These are phyloP conservation scores for Neocatenulostroma microsporum DNA, from an alignment of 2,329 filamentous ascomycete genomes.

Conservation along the genomic window DNA sequence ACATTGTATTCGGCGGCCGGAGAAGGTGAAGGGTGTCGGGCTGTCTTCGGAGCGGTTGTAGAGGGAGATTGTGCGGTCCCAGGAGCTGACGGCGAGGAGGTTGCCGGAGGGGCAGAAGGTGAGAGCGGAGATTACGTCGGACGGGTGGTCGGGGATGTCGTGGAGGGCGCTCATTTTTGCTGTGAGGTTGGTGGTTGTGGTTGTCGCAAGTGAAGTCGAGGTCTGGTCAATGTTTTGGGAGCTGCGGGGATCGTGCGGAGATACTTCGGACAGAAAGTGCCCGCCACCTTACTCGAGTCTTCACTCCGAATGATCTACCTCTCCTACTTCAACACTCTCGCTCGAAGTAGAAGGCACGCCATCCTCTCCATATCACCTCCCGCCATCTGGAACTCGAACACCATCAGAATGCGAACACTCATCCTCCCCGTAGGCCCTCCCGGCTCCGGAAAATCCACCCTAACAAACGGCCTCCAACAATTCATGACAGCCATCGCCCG, in stretches of 20 bases:
- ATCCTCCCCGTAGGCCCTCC: slow-evolving; percentile 60
- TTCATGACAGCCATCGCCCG: slow-evolving; percentile 94
- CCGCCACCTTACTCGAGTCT: no score
- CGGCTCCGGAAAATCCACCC: slow-evolving; percentile 92
- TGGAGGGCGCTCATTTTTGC: slow-evolving; percentile 5
- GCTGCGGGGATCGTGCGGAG: no score
- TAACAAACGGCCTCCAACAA: slow-evolving; percentile 98
- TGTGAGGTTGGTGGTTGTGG: background rate
- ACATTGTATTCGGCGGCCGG: slow-evolving; percentile 51
- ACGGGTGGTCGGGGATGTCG: slow-evolving; percentile 72
- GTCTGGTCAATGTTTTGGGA: no score
- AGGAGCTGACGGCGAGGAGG: slow-evolving; percentile 82
- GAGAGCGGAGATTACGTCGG: slow-evolving; percentile 79
- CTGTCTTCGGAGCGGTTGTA: slow-evolving; percentile 43
- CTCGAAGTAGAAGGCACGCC: no score
- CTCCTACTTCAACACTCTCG: no score
- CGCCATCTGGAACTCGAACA: no score
- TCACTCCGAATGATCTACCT: no score
- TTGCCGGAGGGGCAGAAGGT: slow-evolving; percentile 75
- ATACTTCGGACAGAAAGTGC: no score
- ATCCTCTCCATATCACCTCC: no score
- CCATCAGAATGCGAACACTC: slow-evolving; percentile 23
- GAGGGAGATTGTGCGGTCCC: slow-evolving; percentile 86
- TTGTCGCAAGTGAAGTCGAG: no score
- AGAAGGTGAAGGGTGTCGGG: slow-evolving; percentile 30